Evolutionary conservation across 208 protist genomes (phyloP), one percentile per base, ranked within the genome.

Genomic region (Endotrypanum monterogeii): DNA sequence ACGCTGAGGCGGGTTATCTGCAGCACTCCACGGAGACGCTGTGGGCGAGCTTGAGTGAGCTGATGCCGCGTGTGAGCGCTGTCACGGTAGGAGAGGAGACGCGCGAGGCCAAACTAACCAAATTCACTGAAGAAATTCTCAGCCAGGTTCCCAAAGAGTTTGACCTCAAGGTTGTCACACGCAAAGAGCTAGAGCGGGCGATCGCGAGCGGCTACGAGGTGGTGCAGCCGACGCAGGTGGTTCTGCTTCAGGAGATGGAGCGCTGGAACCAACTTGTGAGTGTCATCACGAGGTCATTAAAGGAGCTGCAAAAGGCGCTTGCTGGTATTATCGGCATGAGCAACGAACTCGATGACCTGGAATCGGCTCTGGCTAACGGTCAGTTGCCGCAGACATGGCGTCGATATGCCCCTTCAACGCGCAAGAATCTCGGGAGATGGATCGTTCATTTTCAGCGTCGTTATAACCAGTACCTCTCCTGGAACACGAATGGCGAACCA

Each of bases 231-330:
- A 98, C 91, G 23, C 94, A 99, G 78, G 98, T 99, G 57, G 99
- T 99, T 44, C 89, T 99, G 48, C 83, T 99, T 78, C 99, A 99
- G 79, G 99, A 99, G 87, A 84, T 99, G 20, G 98, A 99, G 82
- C 94, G 98, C 9, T 99, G 98, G 97, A 99, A 99, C 86, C 60
- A 68, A 11, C 87, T 99, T 37, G 87, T 98, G 23, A 81, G 52
- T 8, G 79, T 85, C 20, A 99, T 99, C 85, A 80, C 84, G 46
- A 79, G 61, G 28, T 96, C 93, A n/a, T 89, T 99, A 35, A 90
- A 89, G 68, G 95, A 99, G 65, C 91, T 99, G 25, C 94, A 98
- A 80, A 91, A 95, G 66, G 99, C 98, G 23, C 87, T 99, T 32
- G 80, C 84, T 25, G 99, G 99, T 79, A 93, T 99, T 58, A 98